Percentiles rank a stretch among this genome's conserved stretches.
These are phyloP conservation scores for Talaromyces sp. DNA, from an alignment of 2,329 filamentous ascomycete genomes.

Conservation along the genomic window DNA sequence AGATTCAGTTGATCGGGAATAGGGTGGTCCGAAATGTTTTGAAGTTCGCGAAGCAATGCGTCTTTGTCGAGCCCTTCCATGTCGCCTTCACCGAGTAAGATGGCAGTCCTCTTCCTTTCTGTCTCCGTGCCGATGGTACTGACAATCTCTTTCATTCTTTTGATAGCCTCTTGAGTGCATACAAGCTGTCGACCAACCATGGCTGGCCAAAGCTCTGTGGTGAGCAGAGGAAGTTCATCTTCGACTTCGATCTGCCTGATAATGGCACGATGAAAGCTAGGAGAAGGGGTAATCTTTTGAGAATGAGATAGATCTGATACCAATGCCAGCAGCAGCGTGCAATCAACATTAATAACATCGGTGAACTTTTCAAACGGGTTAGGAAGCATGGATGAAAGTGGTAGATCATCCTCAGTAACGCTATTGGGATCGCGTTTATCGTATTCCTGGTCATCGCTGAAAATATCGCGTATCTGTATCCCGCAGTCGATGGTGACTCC, in stretches of 20 bases:
- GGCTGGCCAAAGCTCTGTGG: conserved; percentile 62
- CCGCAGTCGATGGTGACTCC: conserved; percentile 47
- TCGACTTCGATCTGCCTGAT: conserved; percentile 66
- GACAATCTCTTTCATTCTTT: conserved; percentile 66
- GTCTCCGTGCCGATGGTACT: conserved; percentile 61
- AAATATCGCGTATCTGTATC: conserved; percentile 22
- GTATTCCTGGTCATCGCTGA: conserved; percentile 11
- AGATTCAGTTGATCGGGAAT: conserved; percentile 58
- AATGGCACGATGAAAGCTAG: conserved; percentile 61
- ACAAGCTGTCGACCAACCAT: conserved; percentile 58
- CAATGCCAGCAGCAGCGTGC: conserved; percentile 68
- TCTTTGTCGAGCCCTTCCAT: conserved; percentile 34
- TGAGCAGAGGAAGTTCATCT: conserved; percentile 58
- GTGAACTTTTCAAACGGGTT: conserved; percentile 44
- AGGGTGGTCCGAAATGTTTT: conserved; percentile 53
- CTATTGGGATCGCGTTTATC: conserved; percentile 16
- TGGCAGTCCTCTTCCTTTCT: conserved; percentile 58
- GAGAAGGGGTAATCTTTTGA: conserved; percentile 43
- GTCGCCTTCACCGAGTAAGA: conserved; percentile 56
- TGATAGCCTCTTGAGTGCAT: conserved; percentile 65
- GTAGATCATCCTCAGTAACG: conserved; percentile 21
- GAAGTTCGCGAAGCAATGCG: conserved; percentile 38
- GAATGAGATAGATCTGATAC: conserved; percentile 71
- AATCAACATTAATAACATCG: conserved; percentile 49
- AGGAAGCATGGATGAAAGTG: conserved; percentile 40